These are phyloP conservation scores for Rhinocladiella mackenziei DNA, from an alignment of 2,329 filamentous ascomycete species.

Conservation along the genomic window DNA sequence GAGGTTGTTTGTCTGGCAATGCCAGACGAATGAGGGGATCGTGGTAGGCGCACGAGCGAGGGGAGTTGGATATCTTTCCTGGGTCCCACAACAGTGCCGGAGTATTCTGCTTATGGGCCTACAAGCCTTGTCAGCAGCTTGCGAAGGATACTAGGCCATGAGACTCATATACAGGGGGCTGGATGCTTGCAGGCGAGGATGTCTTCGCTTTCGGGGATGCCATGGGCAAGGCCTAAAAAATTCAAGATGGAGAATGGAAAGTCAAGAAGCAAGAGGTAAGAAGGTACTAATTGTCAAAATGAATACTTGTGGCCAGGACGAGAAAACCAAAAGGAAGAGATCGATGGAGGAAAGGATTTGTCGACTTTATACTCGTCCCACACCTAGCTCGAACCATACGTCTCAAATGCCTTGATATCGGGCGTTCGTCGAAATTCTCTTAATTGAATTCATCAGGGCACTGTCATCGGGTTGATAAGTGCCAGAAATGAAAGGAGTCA, in stretches of 20 bases:
- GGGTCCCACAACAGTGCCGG: background rate
- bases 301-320: no score
- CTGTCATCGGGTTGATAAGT: no score
- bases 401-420: no score
- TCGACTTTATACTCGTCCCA: no score
- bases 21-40: slow-evolving; percentile 6
- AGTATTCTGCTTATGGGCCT: background rate
- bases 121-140: background rate
- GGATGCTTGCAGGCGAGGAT: background rate
- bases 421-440: no score
- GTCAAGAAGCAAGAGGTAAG: background rate
- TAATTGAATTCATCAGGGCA: no score
- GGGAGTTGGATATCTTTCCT: background rate
- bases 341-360: no score
- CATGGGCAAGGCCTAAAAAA: background rate
- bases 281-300: background rate
- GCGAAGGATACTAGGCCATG: background rate
- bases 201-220: background rate
- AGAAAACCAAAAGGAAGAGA: no score
- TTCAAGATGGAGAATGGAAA: background rate
- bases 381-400: no score
- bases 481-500: no score
- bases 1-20: background rate
- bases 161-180: background rate
- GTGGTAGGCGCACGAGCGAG: slow-evolving; percentile 9